These are phyloP conservation scores for Magnolia kwangsiensis DNA, from an alignment of 164 flowering plant genomes.

Conservation along the genomic window DNA sequence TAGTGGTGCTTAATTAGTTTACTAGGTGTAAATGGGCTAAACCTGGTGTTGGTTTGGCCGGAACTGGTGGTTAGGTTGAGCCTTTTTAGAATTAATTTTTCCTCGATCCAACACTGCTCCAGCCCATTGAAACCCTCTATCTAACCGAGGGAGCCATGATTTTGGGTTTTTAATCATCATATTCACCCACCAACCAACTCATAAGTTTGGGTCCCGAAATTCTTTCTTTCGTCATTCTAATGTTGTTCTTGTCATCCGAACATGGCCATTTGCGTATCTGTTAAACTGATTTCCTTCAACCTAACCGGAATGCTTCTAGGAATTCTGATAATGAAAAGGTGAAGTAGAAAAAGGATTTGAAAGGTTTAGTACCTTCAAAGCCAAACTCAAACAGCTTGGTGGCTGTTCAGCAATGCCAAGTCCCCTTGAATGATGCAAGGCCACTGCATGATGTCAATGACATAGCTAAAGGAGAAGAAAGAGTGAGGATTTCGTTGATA, in stretches of 20 bases:
- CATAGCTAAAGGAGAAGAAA: constrained; percentile 52
- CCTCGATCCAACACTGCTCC: too few species aligned
- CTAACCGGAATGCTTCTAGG: constrained; percentile 1
- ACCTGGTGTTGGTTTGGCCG: too few species aligned
- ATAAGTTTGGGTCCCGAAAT: not conserved
- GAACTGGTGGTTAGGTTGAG: too few species aligned
- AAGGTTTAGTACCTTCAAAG: constrained; percentile 3
- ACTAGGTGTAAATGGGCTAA: too few species aligned
- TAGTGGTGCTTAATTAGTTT: too few species aligned
- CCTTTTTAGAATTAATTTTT: too few species aligned
- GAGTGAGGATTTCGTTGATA: constrained; percentile 31
- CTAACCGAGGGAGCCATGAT: too few species aligned
- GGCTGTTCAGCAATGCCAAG: constrained; percentile 14
- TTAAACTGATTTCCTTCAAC: not conserved
- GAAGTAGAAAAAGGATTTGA: not conserved
- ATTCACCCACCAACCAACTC: not conserved
- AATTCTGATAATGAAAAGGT: constrained; percentile 1
- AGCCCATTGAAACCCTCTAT: too few species aligned
- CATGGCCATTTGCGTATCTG: not conserved
- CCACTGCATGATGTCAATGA: constrained; percentile 38
- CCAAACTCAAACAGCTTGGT: constrained; percentile 20
- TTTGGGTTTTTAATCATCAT: too few species aligned
- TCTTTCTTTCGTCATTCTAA: not conserved
- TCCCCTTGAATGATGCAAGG: constrained; percentile 16
- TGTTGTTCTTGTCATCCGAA: not conserved